Base-by-base conservation (phyloP, 73 alveolate species). In the Stentor coeruleus region DNA sequence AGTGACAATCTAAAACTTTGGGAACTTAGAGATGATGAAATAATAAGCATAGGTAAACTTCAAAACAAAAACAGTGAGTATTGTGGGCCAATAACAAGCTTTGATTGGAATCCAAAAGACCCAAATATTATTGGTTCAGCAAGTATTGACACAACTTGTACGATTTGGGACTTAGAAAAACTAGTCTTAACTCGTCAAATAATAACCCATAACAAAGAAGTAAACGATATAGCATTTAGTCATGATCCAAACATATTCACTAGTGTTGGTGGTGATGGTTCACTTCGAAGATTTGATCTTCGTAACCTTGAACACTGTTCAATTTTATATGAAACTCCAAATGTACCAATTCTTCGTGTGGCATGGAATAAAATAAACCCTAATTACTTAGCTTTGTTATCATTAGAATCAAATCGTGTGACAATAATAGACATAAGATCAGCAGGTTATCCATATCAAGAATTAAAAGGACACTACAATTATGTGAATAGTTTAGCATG, bases 201-300 rank as follows among this genome's bases (percentile, higher is more conserved):
- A 57, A 94, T 97, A 15, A 99, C 99, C 38, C 99, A 97, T 83
- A 99, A 96, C 89, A 97, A 96, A 82, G 99, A 97, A 84, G 99
- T 97, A 72, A 95, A 92, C 88, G 99, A 97, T 85, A 93, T 97
- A 14, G 92, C 97, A 74, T 97, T 95, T 85, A 91, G 96, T 58
- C 87, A 84, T 33, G 99, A 94, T 81, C 94, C 84, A 82, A 77
- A 89, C 73, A 90, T 88, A 72, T 97, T 97, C 88, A 98, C 98
- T 26, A 92, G 99, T 11, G 98, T 95, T 0, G 99, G 99, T 33
- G 99, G 98, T 3, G 99, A 97, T 89, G 99, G 99, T 2, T 94
- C 99, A 26, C 96, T 95, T 39, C 87, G 99, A 81, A 87, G 89
- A 66, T 97, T 97, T 84, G 99, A 97, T 81, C 83, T 87, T 35